Base-by-base conservation (phyloP, 805 yeast genomes). In the Monosporozyma unispora region DNA sequence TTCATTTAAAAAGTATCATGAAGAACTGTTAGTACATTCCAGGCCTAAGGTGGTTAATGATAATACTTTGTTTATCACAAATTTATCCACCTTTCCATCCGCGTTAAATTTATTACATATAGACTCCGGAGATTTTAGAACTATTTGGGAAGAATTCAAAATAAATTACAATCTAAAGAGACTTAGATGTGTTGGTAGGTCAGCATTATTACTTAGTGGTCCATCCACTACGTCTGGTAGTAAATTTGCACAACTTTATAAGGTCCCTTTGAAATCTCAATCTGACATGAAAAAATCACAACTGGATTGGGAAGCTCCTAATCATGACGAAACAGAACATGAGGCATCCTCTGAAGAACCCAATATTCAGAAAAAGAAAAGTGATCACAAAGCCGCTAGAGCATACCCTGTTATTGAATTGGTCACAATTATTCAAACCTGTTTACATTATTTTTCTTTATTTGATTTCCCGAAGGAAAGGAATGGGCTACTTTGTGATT, bases 401-500 rank as follows among this genome's bases (percentile, higher is more conserved):
- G 46, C 44, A 23, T 83, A 80, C 63, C 87, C 96, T 0, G 85
- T 82, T 1, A 67, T 78, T 28, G 96, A 88, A 61, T 66, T 93
- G 43, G 82, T 89, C 3, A 78, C 81, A 39, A 63, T 88, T 23
- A 70, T 87, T 1, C 99, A 91, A 66, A 80, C 81, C 1, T 77
- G 85, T 39, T 72, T 91, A 22, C 84, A 79, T 57, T 90, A 89
- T 64, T 90, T 85, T 65, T 85, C 81, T 49, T 66, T 88, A 40
- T 71, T 88, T 12, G 83, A 81, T 46, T 82, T 87, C 0, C 49
- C 50, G 14, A 68, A 69, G 29, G 80, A 76, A 54, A 86, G 87
- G 50, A 97, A 93, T 67, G 98, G 99, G 0, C 69, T 91, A 14
- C 68, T 89, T 2, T 91, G 98, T 63, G 78, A 80, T 50, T 74